Evolutionary conservation across 2,329 filamentous ascomycete species (phyloP), one percentile per base, ranked within the genome.

Genomic region (Verticillium isaacii): DNA sequence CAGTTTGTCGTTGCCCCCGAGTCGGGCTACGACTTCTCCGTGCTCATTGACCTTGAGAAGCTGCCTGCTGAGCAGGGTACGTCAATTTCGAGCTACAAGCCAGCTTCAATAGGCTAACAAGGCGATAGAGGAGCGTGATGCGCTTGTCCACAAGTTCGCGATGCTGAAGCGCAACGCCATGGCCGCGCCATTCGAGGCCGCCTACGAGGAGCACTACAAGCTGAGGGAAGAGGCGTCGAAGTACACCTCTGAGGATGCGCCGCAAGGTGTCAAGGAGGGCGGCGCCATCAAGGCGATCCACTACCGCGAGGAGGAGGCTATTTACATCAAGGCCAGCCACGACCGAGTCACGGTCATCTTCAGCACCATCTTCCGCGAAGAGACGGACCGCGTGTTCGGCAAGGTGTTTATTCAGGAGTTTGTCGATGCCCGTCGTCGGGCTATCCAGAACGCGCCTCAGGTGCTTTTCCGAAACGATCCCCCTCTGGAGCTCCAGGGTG

Each of bases 401-500:
- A 98, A 97, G 80, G 93, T 99, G 15, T 99, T 99, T 74, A 87
- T 99, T 69, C 93, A 97, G 80, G 95, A 99, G 77, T 99, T 99
- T 68, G 96, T 98, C 62, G 95, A 99, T 78, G 95, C 96, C 9
- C 85, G 95, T 75, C 86, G 93, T 74, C 89, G 95, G 79, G 93
- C 93, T 23, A 96, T 99, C 66, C 96, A 99, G 79, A 99, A 99
- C 76, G 95, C 96, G 19, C 95, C 95, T 1, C 95, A 99, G 77
- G 95, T 99, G 19, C 83, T 99, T 32, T 99, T 97, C 85, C 86
- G 92, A 70, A 96, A 94, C 72, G 95, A 99, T 68, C 91, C 94
- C 34, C 95, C 95, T 3, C 83, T 99, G 57, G 95, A 99, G 78
- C 78, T 99, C 64, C 89, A 97, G 75, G 89, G 88, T 34, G 87